phyloP scores from a whole-genome alignment of 2,329 filamentous ascomycete species.

The Eutypa lata region DNA sequence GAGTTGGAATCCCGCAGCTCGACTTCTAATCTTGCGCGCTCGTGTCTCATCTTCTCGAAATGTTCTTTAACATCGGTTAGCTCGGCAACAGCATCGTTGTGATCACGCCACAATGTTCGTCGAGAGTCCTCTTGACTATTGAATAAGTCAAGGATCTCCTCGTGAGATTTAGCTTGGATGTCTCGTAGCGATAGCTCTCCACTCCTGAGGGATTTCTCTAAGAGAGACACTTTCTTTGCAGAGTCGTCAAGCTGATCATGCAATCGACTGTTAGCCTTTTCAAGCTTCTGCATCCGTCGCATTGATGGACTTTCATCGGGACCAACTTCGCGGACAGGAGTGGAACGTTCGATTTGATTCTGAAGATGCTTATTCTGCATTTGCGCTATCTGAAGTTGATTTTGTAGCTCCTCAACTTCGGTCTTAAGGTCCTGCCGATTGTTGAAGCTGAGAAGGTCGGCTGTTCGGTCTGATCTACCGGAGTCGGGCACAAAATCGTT shows the following conservation, averaged over 20 bases:
- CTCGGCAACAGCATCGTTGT: conserved; percentile 82
- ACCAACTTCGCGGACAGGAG: conserved; percentile 57
- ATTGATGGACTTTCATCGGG: conserved; percentile 76
- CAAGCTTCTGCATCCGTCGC: conserved; percentile 82
- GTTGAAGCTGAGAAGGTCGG: conserved; percentile 80
- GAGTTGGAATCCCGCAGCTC: conserved; percentile 81
- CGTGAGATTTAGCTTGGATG: conserved; percentile 88
- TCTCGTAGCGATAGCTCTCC: conserved; percentile 88
- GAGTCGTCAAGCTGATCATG: conserved; percentile 96
- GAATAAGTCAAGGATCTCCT: conserved; percentile 88
- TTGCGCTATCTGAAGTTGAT: conserved; percentile 87
- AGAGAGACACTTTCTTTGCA: conserved; percentile 80
- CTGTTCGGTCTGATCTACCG: conserved; percentile 77
- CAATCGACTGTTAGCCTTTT: conserved; percentile 84
- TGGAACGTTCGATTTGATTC: conserved; percentile 73
- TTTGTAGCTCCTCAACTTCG: conserved; percentile 88
- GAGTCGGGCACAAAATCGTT: conserved; percentile 68
- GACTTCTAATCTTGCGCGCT: conserved; percentile 75
- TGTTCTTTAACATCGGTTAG: conserved; percentile 82
- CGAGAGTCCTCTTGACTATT: conserved; percentile 91
- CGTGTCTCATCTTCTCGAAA: conserved; percentile 82
- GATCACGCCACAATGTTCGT: conserved; percentile 74
- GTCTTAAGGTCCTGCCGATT: conserved; percentile 87
- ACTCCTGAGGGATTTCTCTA: conserved; percentile 82
- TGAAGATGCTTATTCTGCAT: conserved; percentile 95